Evolutionary conservation across 106 monocot species (phyloP).

Genomic region (Dendrobium officinale): DNA sequence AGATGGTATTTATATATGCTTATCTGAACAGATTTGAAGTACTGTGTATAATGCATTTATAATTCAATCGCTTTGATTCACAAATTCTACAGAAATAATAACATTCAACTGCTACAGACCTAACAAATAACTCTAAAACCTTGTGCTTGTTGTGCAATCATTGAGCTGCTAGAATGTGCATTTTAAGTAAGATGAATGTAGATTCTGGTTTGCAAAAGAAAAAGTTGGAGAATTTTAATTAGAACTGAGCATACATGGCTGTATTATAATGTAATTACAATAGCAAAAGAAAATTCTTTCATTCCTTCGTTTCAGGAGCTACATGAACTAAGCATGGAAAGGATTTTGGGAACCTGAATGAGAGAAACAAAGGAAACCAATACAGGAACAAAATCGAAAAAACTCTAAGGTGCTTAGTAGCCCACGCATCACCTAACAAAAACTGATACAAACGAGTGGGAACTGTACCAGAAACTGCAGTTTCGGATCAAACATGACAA

Average conservation of each 20-base stretch:
- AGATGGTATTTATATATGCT: background rate
- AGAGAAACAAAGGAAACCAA: background rate
- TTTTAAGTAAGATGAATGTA: slow-evolving; percentile 1
- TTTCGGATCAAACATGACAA: background rate
- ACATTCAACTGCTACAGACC: background rate
- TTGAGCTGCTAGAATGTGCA: background rate
- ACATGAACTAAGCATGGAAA: background rate
- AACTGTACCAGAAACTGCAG: background rate
- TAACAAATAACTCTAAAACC: background rate
- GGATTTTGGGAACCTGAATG: background rate
- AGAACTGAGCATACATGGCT: background rate
- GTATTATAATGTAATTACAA: background rate
- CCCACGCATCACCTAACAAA: background rate
- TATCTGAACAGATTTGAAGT: background rate
- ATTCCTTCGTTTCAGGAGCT: background rate
- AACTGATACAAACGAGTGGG: background rate
- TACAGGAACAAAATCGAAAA: background rate
- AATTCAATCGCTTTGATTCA: background rate
- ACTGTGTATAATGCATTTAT: background rate
- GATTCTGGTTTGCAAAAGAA: background rate
- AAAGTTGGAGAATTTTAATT: background rate
- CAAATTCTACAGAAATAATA: background rate
- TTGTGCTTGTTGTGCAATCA: background rate
- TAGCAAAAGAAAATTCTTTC: background rate
- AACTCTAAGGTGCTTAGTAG: background rate